Evolutionary conservation across 371 early-diverging fungal species (phyloP), one percentile per base, ranked within the genome.

Genomic region (Umbelopsis sp.): DNA sequence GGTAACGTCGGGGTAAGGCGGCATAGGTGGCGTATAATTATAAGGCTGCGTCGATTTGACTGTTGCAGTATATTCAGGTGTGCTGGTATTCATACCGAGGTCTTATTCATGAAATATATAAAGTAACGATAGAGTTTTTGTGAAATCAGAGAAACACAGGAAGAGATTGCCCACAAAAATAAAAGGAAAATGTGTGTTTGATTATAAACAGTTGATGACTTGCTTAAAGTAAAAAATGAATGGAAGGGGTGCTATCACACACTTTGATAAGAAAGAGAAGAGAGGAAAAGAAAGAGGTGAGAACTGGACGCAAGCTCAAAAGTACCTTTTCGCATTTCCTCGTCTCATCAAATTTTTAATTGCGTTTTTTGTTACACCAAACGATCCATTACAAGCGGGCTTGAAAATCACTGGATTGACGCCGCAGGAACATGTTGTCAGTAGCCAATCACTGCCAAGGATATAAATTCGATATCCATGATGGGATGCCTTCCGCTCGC

Each of bases 151-250:
- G 32, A 29, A n/a, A 35, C 29, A 57, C 57, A 57, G 57, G 37
- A 35, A 35, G 35, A 29, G 35, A 35, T 57, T 57, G 6, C 10
- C 22, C 22, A 22, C 22, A 22, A 9, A 20, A 35, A 12, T 35
- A 35, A 9, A 57, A 29, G 4, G 4, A 29, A 29, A 29, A 22
- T 22, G 22, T 22, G 22, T 29, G 29, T 29, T 29, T 29, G 29
- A 29, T 29, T 29, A 29, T 29, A 29, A 29, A 29, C 29, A 29
- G 29, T 29, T 22, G 29, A 29, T 29, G 29, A 29, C 3, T 4
- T 29, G 72, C 70, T 73, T 76, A 66, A 70, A 76, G 65, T 69
- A 74, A 29, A 69, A 74, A 63, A 69, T 72, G 71, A 73, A 74
- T 37, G 73, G 74, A 50, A 57, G 68, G 53, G 70, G 45, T 63